These are phyloP conservation scores for Sporothrix schenckii DNA, from an alignment of 2,329 filamentous ascomycete genomes.

Conservation along the genomic window DNA sequence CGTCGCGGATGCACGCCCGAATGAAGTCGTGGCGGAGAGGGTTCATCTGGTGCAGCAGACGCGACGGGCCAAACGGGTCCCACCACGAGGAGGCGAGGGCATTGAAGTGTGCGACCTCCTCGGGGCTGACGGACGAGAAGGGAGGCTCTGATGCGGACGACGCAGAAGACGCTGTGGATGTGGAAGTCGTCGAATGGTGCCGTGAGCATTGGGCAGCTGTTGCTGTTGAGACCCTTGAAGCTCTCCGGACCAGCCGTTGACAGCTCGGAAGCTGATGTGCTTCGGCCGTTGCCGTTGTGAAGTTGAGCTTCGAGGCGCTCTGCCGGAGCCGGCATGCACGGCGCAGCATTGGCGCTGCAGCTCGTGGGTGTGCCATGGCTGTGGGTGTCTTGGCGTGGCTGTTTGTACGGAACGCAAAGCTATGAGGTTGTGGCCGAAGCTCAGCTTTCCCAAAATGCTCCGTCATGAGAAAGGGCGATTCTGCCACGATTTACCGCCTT, in stretches of 20 bases:
- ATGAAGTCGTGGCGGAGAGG: conserved; percentile 95
- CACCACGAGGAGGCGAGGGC: conserved; percentile 93
- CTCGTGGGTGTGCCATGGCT: conserved; percentile 28
- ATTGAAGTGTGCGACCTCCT: conserved; percentile 93
- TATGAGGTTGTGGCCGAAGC: not conserved
- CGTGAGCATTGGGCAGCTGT: not conserved
- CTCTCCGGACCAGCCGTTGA: not conserved
- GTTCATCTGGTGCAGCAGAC: conserved; percentile 96
- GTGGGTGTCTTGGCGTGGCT: not conserved
- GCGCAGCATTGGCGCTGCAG: conserved; percentile 28
- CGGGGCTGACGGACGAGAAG: conserved; percentile 75
- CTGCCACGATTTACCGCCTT: conserved; percentile 28
- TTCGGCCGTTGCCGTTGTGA: conserved; percentile 4
- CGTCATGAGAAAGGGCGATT: not conserved
- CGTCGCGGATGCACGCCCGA: conserved; percentile 61
- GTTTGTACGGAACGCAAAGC: not conserved
- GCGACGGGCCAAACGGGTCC: conserved; percentile 90
- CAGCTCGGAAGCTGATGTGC: not conserved
- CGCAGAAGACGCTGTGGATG: conserved; percentile 35
- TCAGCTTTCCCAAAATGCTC: not conserved
- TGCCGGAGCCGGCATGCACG: conserved; percentile 26
- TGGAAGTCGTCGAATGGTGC: conserved; percentile 31
- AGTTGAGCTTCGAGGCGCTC: not conserved
- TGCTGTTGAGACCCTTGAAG: not conserved
- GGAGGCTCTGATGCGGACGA: conserved; percentile 54